These are phyloP conservation scores for Termitomyces sp. DNA, from an alignment of 768 basidiomycete genomes.

Conservation along the genomic window DNA sequence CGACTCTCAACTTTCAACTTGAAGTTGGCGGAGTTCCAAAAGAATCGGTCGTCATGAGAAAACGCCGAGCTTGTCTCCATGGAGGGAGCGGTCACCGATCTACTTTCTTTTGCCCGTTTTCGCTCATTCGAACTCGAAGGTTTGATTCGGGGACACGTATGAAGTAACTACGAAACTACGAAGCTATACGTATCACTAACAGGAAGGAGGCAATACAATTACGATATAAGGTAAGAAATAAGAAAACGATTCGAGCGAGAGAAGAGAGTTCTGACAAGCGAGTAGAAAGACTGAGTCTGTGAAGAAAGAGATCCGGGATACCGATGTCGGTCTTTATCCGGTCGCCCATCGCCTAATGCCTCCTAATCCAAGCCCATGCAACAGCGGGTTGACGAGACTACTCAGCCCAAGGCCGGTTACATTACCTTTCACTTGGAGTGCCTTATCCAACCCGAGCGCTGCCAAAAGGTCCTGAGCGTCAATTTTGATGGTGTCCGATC, in stretches of 20 bases:
- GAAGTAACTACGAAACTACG: neutral
- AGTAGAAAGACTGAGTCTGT: neutral
- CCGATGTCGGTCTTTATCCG: neutral
- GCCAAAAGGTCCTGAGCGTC: slow-evolving; percentile 14
- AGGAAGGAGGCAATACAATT: neutral
- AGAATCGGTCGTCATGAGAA: neutral
- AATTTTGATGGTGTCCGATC: slow-evolving; percentile 7
- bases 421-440: slow-evolving; percentile 6
- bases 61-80: too few species aligned
- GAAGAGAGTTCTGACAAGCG: neutral
- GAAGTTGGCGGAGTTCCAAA: too few species aligned
- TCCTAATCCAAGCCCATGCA: slow-evolving; percentile 9
- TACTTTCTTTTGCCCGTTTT: too few species aligned
- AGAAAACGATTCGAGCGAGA: neutral
- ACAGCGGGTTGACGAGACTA: slow-evolving; percentile 7
- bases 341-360: slow-evolving; percentile 11
- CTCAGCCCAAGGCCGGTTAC: slow-evolving; percentile 10
- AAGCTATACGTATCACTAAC: neutral
- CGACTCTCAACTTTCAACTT: too few species aligned
- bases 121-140: neutral
- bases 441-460: slow-evolving; percentile 10
- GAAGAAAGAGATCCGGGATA: neutral
- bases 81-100: too few species aligned
- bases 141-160: neutral
- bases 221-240: neutral